These are phyloP conservation scores for Boletus patriciae DNA, from an alignment of 768 basidiomycete genomes.

Conservation along the genomic window DNA sequence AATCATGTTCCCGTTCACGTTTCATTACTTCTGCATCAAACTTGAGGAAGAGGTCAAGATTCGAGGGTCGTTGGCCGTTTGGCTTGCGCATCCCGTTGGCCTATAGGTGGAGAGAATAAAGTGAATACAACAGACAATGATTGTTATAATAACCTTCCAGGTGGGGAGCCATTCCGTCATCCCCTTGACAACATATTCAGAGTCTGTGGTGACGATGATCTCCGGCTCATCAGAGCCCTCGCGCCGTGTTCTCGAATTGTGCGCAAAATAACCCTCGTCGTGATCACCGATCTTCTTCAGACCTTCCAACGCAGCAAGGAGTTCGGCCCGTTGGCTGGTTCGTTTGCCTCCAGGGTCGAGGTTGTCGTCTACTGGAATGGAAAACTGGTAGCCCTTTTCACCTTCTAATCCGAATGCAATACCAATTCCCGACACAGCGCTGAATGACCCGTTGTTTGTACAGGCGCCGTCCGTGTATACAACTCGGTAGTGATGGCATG, in stretches of 20 bases:
- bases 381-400: slow-evolving; percentile 3
- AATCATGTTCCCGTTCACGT: not conserved
- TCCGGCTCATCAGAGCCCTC: not conserved
- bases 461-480: slow-evolving; percentile 39
- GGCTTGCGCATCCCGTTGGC: not conserved
- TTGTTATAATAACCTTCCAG: slow-evolving; percentile 28
- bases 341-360: slow-evolving; percentile 19
- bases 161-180: slow-evolving; percentile 35
- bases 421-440: slow-evolving; percentile 16
- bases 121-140: not conserved
- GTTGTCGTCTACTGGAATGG: slow-evolving; percentile 23
- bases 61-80: not conserved
- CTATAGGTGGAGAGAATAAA: not conserved
- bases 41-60: not conserved
- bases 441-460: slow-evolving; percentile 25
- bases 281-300: slow-evolving; percentile 28
- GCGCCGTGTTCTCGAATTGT: not conserved
- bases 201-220: slow-evolving; percentile 31
- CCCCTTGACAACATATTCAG: slow-evolving; percentile 37
- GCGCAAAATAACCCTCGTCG: slow-evolving; percentile 13
- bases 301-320: slow-evolving; percentile 30
- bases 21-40: not conserved
- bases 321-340: slow-evolving; percentile 35
- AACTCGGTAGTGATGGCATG: slow-evolving; percentile 24
- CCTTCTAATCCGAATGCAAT: slow-evolving; percentile 1